phyloP scores from a whole-genome alignment of 305 asterid genomes.

The Fraxinus angustifolia region DNA sequence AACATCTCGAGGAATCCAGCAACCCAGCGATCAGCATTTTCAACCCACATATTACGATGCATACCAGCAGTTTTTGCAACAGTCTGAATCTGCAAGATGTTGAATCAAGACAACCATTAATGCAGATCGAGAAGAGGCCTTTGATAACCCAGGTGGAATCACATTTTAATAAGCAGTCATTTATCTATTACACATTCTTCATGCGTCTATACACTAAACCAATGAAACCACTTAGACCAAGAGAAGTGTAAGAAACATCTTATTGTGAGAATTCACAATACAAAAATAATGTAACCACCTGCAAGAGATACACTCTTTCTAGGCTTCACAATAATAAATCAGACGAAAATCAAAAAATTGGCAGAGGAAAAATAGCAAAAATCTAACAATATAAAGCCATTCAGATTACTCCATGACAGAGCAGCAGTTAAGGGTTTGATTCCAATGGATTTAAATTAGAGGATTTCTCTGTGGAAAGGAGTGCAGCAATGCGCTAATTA shows the following conservation, averaged over 20 bases:
- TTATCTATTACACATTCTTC: not conserved
- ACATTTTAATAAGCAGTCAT: not conserved
- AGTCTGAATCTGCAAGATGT: constrained; percentile 14
- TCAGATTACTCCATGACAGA: not conserved
- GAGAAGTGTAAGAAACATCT: not conserved
- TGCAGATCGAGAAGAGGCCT: not conserved
- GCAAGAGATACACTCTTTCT: not conserved
- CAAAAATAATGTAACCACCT: not conserved
- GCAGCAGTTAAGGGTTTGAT: not conserved
- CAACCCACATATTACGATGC: constrained; percentile 19
- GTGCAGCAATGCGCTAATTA: not conserved
- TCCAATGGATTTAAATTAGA: not conserved
- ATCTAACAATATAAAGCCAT: not conserved
- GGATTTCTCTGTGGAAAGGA: not conserved
- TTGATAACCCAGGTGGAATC: not conserved
- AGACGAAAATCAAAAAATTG: not conserved
- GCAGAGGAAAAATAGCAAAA: not conserved
- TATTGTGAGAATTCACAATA: not conserved
- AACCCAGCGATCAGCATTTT: constrained; percentile 24
- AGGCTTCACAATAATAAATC: not conserved
- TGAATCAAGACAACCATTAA: not conserved
- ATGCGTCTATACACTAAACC: not conserved
- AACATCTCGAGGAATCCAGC: constrained; percentile 25
- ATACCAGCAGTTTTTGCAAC: constrained; percentile 18
- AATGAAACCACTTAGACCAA: not conserved